A percentile compares a stretch with the other conserved stretches of the same genome.
Evolutionary conservation across 805 yeast species (phyloP).

Genomic region (Vanderwaltozyma polyspora): DNA sequence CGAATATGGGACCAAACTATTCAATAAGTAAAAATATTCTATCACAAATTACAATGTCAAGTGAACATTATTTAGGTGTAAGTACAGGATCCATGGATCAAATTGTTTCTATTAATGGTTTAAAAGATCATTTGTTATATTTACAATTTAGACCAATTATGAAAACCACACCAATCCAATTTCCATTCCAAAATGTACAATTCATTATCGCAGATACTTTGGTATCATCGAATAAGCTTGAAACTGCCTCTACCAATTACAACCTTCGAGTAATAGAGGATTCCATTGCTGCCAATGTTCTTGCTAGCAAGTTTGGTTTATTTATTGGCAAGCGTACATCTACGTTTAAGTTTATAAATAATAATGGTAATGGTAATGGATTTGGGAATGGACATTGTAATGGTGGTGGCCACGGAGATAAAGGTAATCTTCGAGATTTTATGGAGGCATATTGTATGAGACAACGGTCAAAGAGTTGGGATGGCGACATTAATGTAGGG

Average conservation of each 20-base stretch:
- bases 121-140: conserved; percentile 42
- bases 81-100: conserved; percentile 78
- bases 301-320: conserved; percentile 37
- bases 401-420: conserved; percentile 5
- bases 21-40: conserved; percentile 39
- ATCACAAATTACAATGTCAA: conserved; percentile 48
- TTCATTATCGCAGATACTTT: conserved; percentile 57
- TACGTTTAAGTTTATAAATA: background rate
- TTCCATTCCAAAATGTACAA: conserved; percentile 32
- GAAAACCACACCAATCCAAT: conserved; percentile 40
- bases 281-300: conserved; percentile 50
- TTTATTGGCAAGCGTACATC: background rate
- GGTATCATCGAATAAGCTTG: conserved; percentile 52
- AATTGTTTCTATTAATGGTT: conserved; percentile 59
- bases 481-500: conserved; percentile 36
- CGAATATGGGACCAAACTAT: conserved; percentile 33
- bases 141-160: conserved; percentile 52
- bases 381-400: background rate
- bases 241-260: conserved; percentile 59
- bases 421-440: conserved; percentile 56
- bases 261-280: conserved; percentile 65
- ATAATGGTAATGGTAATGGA: background rate
- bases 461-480: conserved; percentile 28
- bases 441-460: conserved; percentile 37
- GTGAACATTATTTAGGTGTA: conserved; percentile 64